A percentile compares a stretch with the other conserved stretches of the same genome.
Conservation (phyloP, 306 rosid species). For the Gillenia trifoliata region DNA sequence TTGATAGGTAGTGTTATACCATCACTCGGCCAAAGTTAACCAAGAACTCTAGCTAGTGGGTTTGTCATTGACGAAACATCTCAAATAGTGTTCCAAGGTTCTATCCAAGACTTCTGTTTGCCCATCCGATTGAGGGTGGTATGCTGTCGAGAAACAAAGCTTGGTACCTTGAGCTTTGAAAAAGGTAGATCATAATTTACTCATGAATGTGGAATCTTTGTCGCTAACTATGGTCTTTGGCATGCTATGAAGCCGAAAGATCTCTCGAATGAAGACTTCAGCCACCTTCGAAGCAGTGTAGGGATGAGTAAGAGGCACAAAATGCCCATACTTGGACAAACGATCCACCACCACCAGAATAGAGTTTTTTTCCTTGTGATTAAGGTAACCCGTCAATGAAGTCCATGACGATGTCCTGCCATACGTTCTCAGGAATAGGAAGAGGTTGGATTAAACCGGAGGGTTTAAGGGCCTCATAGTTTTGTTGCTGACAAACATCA, state of each 20-base stretch:
- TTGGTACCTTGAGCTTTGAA: background rate
- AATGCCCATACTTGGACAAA: background rate
- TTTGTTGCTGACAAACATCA: background rate
- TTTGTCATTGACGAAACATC: background rate
- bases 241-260: background rate
- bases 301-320: no score
- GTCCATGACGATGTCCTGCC: background rate
- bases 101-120: background rate
- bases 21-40: background rate
- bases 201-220: background rate
- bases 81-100: background rate
- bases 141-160: background rate
- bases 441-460: background rate
- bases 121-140: background rate
- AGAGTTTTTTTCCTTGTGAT: background rate
- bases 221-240: background rate
- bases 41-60: fast-evolving
- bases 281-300: no score
- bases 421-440: background rate
- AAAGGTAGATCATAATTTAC: background rate
- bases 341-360: background rate
- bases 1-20: background rate
- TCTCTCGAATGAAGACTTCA: no score
- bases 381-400: background rate
- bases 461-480: background rate